These are phyloP conservation scores for Pelargonium nanum DNA, from an alignment of 345 rosid species.

Conservation along the genomic window DNA sequence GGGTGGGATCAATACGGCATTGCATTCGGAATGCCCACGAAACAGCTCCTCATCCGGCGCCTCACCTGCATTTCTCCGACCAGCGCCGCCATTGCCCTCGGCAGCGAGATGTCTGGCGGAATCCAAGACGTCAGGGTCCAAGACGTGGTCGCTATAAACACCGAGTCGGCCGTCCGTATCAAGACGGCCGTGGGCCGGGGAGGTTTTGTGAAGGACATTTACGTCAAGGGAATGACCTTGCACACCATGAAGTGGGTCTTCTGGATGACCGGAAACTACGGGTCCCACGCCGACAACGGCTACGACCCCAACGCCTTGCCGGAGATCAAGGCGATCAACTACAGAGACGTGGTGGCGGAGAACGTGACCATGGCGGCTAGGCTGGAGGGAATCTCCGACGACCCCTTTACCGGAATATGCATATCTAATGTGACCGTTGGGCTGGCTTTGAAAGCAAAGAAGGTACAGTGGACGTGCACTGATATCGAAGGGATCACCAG, in stretches of 20 bases:
- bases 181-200: constrained; percentile 21
- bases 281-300: constrained; percentile 15
- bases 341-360: constrained; percentile 14
- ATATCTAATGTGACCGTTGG: constrained; percentile 14
- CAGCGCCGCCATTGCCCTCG: constrained; percentile 33
- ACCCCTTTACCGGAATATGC: constrained; percentile 12
- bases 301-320: constrained; percentile 20
- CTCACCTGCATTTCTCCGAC: constrained; percentile 32
- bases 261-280: constrained; percentile 19
- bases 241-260: constrained; percentile 23
- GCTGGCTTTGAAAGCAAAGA: constrained; percentile 13
- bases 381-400: constrained; percentile 10
- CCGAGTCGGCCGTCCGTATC: constrained; percentile 15
- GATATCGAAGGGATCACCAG: constrained; percentile 19
- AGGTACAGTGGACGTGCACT: constrained; percentile 17
- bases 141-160: constrained; percentile 16
- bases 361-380: constrained; percentile 15
- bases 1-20: constrained; percentile 21
- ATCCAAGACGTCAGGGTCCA: constrained; percentile 23
- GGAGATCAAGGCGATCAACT: constrained; percentile 15
- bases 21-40: constrained; percentile 19
- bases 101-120: constrained; percentile 40
- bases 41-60: constrained; percentile 22
- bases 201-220: constrained; percentile 18
- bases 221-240: constrained; percentile 14